Evolutionary conservation across 148 eudicot genomes (phyloP), one percentile per base, ranked within the genome.

Genomic region (Vaccinium myrtillus): DNA sequence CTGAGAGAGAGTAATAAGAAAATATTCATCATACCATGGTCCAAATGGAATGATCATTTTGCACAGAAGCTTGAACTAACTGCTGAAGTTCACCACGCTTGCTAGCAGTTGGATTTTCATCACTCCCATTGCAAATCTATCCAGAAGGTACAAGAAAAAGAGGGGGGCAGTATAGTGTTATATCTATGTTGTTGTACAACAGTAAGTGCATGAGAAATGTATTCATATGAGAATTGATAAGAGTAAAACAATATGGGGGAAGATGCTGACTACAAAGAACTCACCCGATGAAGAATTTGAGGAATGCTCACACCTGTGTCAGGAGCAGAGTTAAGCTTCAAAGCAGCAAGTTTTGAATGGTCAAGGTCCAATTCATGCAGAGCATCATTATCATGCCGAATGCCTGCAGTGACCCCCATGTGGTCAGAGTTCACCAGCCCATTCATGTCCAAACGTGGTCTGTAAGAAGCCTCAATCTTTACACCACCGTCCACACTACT

Each of bases 241-340:
- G 32, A 65, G 30, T 23, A n/a, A 27, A 30, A 69, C 18, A 69
- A 30, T 69, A 69, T 12, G 30, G 39, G 8, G 74, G 18, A 11
- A 25, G 13, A 73, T 73, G 77, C 49, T 8, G 77, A 73, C 49
- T 36, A 75, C 32, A 74, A n/a, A 65, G 71, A 84, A 89, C 98
- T 91, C 87, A 97, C 99, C 86, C 86, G 65, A 88, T 97, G 98
- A 84, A 97, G 96, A 84, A 97, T 85, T 87, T 94, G 95, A 78
- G 99, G 98, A 89, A 97, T 95, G 91, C 99, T 97, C 25, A 90
- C 93, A 84, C 94, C 93, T n/a, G 91, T 84, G 82, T 94, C 99
- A 5, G 91, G 80, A 85, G 88, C 65, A 75, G 94, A 85, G 77
- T 82, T 90, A 50, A 88, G 80, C 82, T 88, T 90, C 86, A 91